Evolutionary conservation across 352 stramenopile species (phyloP), one percentile per base, ranked within the genome.

Genomic region (Phytophthora pini): DNA sequence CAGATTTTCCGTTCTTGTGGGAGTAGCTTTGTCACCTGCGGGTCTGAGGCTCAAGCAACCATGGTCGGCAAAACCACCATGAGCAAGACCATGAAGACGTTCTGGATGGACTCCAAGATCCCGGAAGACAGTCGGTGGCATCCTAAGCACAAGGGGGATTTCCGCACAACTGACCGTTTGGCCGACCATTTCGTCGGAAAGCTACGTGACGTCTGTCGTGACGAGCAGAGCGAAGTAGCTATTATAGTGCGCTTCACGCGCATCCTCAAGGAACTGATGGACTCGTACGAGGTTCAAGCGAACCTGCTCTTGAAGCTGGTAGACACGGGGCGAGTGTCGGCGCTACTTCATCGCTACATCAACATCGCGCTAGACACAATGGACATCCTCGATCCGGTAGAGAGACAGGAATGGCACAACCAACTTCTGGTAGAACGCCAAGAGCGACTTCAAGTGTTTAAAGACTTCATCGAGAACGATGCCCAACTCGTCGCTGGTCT

Each of bases 101-200:
- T 72, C 57, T 72, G 64, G 64, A 72, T 72, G 64, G 64, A 72
- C 57, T 68, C 57, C 15, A 72, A 72, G 57, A 72, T 72, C 34
- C 49, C 64, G 11, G 64, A 68, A 1, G 64, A 72, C 29, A 72
- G 59, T 57, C 64, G 64, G 57, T 72, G 57, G 57, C 64, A 72
- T 31, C 63, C 64, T 44, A 72, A 68, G 36, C 64, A 63, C 57
- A 32, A 56, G 29, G 64, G 50, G 7, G 50, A 61, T 15, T 61
- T 68, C 34, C 26, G n/a, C n/a, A 72, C 64, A 2, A 3, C 32
- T 6, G 64, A 72, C 44, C 64, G 64, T 10, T 31, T 72, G 29
- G 64, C 64, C 15, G 64, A 72, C 32, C 64, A 72, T 32, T 72
- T 72, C 31, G 64, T 72, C 7, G 64, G 59, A 5, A 66, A 72